Conservation (phyloP, 305 asterid species). For the Rubia peregrina region DNA sequence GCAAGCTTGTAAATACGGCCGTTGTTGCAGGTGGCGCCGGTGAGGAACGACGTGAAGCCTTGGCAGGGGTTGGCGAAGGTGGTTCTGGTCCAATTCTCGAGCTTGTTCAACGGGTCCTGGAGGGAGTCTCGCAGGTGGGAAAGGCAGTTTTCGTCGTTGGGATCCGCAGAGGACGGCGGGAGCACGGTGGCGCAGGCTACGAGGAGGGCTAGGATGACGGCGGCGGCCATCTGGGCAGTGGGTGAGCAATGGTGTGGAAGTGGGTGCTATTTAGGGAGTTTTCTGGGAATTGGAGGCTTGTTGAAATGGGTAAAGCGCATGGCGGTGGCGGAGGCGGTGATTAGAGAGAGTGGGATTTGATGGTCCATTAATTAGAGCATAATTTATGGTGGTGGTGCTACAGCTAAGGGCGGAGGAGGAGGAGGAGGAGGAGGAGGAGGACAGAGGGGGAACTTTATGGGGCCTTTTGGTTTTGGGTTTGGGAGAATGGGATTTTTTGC, state of each 20-base stretch:
- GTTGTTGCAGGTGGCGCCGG: conserved; percentile 91
- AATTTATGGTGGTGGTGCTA: neutral
- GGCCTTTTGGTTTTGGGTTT: neutral
- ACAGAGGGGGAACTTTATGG: neutral
- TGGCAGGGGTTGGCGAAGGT: conserved; percentile 66
- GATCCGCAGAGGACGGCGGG: conserved; percentile 55
- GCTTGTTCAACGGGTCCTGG: conserved; percentile 50
- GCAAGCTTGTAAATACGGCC: conserved; percentile 86
- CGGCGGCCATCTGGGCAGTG: conserved; percentile 24
- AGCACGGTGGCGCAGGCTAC: conserved; percentile 24
- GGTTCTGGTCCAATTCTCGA: conserved; percentile 71
- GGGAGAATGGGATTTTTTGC: neutral
- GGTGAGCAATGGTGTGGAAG: conserved; percentile 24
- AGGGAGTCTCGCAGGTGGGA: conserved; percentile 56
- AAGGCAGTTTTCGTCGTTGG: conserved; percentile 74
- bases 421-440: neutral
- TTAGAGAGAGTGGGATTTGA: neutral
- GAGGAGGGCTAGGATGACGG: conserved; percentile 23
- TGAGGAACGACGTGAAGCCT: conserved; percentile 65
- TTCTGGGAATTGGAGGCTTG: neutral
- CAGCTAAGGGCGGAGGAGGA: conserved; percentile 7
- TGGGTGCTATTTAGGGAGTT: neutral
- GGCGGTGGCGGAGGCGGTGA: neutral
- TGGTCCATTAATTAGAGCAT: conserved; percentile 3
- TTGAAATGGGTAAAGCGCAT: neutral